Percentiles rank a stretch among this genome's conserved stretches.
Evolutionary conservation across 495 filamentous ascomycete genomes (phyloP).

Genomic region (Tuber borchii): DNA sequence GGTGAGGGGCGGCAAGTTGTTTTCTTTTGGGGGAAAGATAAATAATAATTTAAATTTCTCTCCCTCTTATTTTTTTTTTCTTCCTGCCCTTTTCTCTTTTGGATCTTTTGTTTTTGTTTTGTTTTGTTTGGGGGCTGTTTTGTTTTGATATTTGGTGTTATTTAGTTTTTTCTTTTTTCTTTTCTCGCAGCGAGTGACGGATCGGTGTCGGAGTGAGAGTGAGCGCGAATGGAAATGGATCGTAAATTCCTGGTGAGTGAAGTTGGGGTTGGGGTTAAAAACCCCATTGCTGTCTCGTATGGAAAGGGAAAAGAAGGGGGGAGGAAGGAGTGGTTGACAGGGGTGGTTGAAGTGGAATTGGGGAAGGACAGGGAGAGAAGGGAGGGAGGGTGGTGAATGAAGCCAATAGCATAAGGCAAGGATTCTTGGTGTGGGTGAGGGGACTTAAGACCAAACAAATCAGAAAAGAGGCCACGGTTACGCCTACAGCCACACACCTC

Average conservation of each 20-base stretch:
- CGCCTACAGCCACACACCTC: constrained; percentile 18
- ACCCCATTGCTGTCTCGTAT: constrained; percentile 19
- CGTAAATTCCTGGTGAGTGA: neutral
- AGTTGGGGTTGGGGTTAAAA: neutral
- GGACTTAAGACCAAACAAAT: constrained; percentile 14
- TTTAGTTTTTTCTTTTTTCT: neutral
- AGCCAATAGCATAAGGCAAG: constrained; percentile 14
- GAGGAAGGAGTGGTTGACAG: neutral
- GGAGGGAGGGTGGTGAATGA: constrained; percentile 4
- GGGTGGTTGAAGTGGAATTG: constrained; percentile 13
- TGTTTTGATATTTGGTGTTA: constrained; percentile 10
- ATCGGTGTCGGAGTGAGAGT: neutral
- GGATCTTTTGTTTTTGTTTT: neutral
- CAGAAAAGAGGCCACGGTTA: constrained; percentile 36
- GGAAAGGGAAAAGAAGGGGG: constrained; percentile 23
- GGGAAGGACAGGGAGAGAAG: constrained; percentile 17
- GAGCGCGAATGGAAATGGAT: neutral
- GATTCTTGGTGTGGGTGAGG: neutral
- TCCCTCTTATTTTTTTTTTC: neutral
- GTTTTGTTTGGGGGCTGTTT: constrained; percentile 5
- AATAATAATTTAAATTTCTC: too few species aligned
- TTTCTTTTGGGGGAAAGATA: too few species aligned
- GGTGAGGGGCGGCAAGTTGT: constrained; percentile 6
- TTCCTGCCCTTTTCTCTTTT: neutral
- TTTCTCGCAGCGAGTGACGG: neutral